Evolutionary conservation across 2,329 filamentous ascomycete genomes (phyloP), one percentile per base, ranked within the genome.

Genomic region (Fusarium abutilonis): DNA sequence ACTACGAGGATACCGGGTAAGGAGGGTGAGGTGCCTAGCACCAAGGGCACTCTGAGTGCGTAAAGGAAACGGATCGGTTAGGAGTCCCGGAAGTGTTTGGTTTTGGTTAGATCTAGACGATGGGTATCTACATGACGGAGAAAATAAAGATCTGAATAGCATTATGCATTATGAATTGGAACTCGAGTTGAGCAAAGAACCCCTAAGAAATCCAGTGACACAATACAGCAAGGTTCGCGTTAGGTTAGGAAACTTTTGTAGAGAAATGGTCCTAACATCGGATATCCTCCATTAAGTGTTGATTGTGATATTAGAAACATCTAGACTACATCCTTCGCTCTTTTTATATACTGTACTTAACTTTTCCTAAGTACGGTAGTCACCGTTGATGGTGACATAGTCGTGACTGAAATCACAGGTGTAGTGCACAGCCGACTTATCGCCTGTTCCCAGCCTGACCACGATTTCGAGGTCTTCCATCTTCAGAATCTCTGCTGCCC

Each of bases 21-120:
- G 74, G 93, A 96, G 78, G 93, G 92, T 3, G 95, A 99, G 82
- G 88, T 98, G 23, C 91, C 93, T 49, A 97, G 93, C 80, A 98
- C 94, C 9, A 98, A 98, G 85, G 94, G 94, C 10, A 96, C 96
- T 31, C 76, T 97, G 77, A 87, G 81, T 71, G 84, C 85, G 14
- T 88, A 76, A 68, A 52, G 8, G 14, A 19, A 23, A 31, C 14
- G 40, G 17, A 11, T 21, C 14, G 48, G 34, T 42, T 41, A 49
- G 69, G 69, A 70, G 67, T 71, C 71, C 50, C 52, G 60, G 67
- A 38, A 47, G 29, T 60, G n/a, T 38, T 63, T 48, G 49, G 38
- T 49, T 48, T 58, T 52, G 42, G 42, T 38, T 55, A 54, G 51
- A 46, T 57, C 47, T 49, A 50, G 42, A 67, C 35, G 55, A 54